Percentiles rank a stretch among this genome's conserved stretches.
Evolutionary conservation across 2,329 filamentous ascomycete species (phyloP).

Genomic region (Fusarium falciforme): DNA sequence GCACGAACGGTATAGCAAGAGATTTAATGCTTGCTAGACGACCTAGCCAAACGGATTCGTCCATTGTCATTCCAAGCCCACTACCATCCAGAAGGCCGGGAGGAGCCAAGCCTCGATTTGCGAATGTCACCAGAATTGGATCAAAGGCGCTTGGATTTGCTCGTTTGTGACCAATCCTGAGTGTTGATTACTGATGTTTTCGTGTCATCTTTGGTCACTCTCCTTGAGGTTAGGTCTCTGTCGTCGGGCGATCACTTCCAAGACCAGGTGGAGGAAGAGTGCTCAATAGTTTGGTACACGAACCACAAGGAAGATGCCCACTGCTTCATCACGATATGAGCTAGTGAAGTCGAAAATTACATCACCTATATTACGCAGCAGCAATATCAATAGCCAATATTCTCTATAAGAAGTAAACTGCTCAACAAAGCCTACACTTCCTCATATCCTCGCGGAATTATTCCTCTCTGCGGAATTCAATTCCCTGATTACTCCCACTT

Average conservation of each 20-base stretch:
- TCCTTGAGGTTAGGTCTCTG: background rate
- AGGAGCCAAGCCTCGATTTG: background rate
- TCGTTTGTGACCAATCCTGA: background rate
- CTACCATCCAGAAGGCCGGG: background rate
- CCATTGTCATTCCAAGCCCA: background rate
- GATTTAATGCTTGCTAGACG: background rate
- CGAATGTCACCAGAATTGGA: background rate
- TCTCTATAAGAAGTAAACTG: background rate
- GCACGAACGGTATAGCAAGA: background rate
- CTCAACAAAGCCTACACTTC: background rate
- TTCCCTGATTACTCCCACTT: background rate
- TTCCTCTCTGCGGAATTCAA: background rate
- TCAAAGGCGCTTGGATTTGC: background rate
- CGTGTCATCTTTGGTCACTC: background rate
- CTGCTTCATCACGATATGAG: background rate
- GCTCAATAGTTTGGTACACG: background rate
- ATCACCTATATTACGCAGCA: background rate
- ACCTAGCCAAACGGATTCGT: background rate
- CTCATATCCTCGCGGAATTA: background rate
- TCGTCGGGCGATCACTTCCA: background rate
- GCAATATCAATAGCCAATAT: background rate
- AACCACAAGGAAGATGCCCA: background rate
- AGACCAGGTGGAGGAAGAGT: background rate
- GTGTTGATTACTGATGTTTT: background rate
- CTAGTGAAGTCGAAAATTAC: background rate